Base-by-base conservation (phyloP, 1,284 basidiomycete genomes). In the Hemileia vastatrix region DNA sequence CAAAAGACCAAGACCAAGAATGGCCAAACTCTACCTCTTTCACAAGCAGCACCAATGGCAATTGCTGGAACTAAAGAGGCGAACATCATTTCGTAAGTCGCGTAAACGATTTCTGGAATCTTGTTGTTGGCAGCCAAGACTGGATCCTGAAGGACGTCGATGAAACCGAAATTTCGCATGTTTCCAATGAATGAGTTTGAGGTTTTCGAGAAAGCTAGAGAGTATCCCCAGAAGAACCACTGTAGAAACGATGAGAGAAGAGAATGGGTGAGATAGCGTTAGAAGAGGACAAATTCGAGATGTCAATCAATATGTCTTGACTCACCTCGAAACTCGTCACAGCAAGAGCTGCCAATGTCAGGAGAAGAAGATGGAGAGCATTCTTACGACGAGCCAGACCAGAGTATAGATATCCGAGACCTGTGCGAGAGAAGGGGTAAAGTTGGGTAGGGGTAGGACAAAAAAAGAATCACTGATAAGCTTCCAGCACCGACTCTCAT, bases 1-100 rank as follows among this genome's bases (percentile, higher is more conserved):
- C 84, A 74, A 76, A 95, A 95, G 23, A 84, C 83, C 74, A 95
- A 86, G 31, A 94, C 79, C 82, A 93, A 86, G 19, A 89, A 86
- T 0, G 92, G 92, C 24, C 91, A 79, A 43, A 93, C 84, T 47
- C 92, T 82, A 11, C 88, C 88, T 56, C 92, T 84, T 76, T 95
- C 92, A 2, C 90, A 91, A 13, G 93, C 84, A 3, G 81, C 81
- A 57, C 80, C 81, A 62, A 82, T 77, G 24, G 80, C 72, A 56
- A 82, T 79, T 55, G 79, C 80, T 1, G 80, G 80, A 2, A 80
- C 79, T 19, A 81, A 74, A 65, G 76, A 76, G 52, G 79, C 79
- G 63, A 77, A 77, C 72, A 77, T 72, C 66, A 67, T 65, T 47
- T 57, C 57, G 9, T 51, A 52, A 27, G 47, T 18, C 24, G 61